Conservation (phyloP, 306 rosid genomes). For the Castanopsis chinensis region DNA sequence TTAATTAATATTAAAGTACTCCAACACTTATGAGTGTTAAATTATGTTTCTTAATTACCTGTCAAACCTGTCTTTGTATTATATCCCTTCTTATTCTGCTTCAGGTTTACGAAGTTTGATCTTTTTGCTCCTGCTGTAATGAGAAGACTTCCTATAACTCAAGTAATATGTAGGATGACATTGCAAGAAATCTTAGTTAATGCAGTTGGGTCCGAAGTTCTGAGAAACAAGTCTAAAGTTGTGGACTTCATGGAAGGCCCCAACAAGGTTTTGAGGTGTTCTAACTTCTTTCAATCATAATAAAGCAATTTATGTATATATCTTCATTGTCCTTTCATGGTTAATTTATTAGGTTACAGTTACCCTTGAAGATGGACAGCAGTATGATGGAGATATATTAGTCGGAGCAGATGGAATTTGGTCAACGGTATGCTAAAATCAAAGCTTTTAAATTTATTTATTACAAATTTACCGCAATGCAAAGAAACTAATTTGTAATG, state of each 20-base stretch:
- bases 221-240: conserved; percentile 45
- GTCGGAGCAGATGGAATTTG: conserved; percentile 52
- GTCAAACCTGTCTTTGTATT: too few species aligned
- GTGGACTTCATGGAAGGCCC: conserved; percentile 35
- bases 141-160: not conserved
- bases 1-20: too few species aligned
- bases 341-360: conserved; percentile 29
- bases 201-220: conserved; percentile 38
- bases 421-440: conserved; percentile 36
- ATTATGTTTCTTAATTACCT: too few species aligned
- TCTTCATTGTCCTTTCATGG: not conserved
- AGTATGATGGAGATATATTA: conserved; percentile 39
- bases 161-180: conserved; percentile 41
- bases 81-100: too few species aligned
- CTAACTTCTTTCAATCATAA: not conserved
- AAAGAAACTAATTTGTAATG: too few species aligned
- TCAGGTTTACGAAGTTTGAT: too few species aligned
- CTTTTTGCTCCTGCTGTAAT: too few species aligned
- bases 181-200: conserved; percentile 45
- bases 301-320: not conserved
- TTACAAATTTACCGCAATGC: too few species aligned
- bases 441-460: too few species aligned
- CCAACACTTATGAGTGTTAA: too few species aligned
- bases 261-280: conserved; percentile 31
- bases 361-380: conserved; percentile 37